Conservation (phyloP, 2,329 filamentous ascomycete genomes). For the Xylaria sp. region DNA sequence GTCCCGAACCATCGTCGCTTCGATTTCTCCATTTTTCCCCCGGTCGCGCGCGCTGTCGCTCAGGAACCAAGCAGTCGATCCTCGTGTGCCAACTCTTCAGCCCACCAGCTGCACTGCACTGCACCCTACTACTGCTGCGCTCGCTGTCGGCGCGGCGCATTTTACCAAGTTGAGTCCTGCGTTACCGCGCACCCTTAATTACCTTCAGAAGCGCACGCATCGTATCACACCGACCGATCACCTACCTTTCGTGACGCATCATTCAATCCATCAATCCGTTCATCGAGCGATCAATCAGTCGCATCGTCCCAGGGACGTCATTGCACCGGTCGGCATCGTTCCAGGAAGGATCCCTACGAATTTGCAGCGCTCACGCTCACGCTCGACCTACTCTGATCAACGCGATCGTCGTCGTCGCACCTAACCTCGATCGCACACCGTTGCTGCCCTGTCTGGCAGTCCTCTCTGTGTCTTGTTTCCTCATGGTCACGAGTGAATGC, state of each 20-base stretch:
- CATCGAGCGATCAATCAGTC: slow-evolving; percentile 27
- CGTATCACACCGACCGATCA: slow-evolving; percentile 32
- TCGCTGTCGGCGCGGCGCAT: slow-evolving; percentile 36
- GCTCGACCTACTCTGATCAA: slow-evolving; percentile 43
- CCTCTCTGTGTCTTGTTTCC: slow-evolving; percentile 35
- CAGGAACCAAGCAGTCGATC: slow-evolving; percentile 44
- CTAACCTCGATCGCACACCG: slow-evolving; percentile 30
- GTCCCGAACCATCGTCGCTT: slow-evolving; percentile 40
- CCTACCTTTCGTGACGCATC: slow-evolving; percentile 24
- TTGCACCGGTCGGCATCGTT: slow-evolving; percentile 31
- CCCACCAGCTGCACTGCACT: slow-evolving; percentile 34
- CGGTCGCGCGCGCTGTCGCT: slow-evolving; percentile 45
- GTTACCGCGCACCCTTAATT: slow-evolving; percentile 24
- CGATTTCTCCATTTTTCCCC: slow-evolving; percentile 46
- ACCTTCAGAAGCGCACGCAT: slow-evolving; percentile 22
- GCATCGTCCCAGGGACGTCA: slow-evolving; percentile 7
- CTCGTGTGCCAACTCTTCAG: slow-evolving; percentile 34
- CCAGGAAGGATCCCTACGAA: slow-evolving; percentile 29
- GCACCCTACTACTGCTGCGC: slow-evolving; percentile 28
- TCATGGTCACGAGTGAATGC: slow-evolving; percentile 43
- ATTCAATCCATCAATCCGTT: slow-evolving; percentile 25
- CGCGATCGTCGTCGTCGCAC: slow-evolving; percentile 45
- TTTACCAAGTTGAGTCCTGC: slow-evolving; percentile 10
- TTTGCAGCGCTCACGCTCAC: slow-evolving; percentile 38
- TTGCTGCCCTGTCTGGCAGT: slow-evolving; percentile 26